Base-by-base conservation (phyloP, 2,329 filamentous ascomycete species). In the Fusarium anguioides region DNA sequence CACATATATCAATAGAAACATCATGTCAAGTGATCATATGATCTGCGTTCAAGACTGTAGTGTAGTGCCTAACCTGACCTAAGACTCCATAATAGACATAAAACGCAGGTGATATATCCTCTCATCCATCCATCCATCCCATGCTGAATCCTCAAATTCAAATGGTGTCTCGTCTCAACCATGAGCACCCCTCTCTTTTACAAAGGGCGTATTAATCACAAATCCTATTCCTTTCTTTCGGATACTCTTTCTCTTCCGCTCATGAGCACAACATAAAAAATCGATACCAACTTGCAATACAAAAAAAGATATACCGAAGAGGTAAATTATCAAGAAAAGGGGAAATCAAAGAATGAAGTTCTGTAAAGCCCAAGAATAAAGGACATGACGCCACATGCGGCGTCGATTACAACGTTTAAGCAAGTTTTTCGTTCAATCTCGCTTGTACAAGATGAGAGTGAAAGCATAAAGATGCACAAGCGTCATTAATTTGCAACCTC, bases 401-500 rank as follows among this genome's bases (percentile, higher is more conserved):
- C 54, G 69, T 72, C 75, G 75, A 82, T 81, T 80, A 82, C 77
- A 81, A 81, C 75, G 77, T 77, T 79, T 78, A 81, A 77, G 63
- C 73, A 73, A 74, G 71, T 74, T 77, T 76, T 71, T 75, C 61
- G 61, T 64, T 67, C 55, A 60, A 67, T 74, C 63, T 71, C 60
- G 53, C 56, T 54, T 54, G 61, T 55, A 29, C 27, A 29, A 29
- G 55, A 60, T 56, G 47, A 66, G 65, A 69, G 36, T 59, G 57
- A 66, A 63, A 40, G 60, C 71, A 69, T 70, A 69, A 73, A 67
- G 71, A 72, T 70, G 50, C 49, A 64, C 48, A 51, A 65, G 52
- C 59, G 53, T 62, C 61, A 63, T 79, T 78, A 89, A 78, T 88
- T 88, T 59, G 84, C 83, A 66, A 89, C 85, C 76, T 89, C 87